Base-by-base conservation (phyloP, 768 basidiomycete species). In the Agaricus subrufescens region DNA sequence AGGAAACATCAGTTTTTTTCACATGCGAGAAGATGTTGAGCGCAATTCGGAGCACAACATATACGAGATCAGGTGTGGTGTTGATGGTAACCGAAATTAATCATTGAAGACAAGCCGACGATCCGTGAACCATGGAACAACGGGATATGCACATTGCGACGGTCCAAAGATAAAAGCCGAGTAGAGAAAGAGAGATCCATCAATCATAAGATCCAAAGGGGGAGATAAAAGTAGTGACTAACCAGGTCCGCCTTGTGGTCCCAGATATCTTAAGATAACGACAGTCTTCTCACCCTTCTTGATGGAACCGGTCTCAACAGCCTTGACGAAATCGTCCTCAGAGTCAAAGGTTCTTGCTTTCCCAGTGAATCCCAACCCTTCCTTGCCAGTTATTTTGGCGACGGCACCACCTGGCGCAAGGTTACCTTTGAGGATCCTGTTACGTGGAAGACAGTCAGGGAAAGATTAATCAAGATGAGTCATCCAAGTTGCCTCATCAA, bases 271-370 rank as follows among this genome's bases (percentile, higher is more conserved):
- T 67, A 99, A 76, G 54, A 99, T 90, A 54, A 89, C 91, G 15
- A 97, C 96, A 1, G 93, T 95, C 81, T 98, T 99, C 74, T 97
- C 94, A 6, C 94, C 94, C 71, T 89, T 86, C 70, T 91, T 91
- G 75, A 98, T 90, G 23, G 85, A 84, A 40, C 90, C 91, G 55
- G 73, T 81, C 70, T 97, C 93, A 42, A 98, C 89, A 10, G 96
- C 97, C 59, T 81, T 79, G 60, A 89, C 81, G 62, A 98, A 94
- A 52, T 82, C 90, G 58, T 87, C 87, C 69, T 99, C 97, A 19
- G 82, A 82, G 68, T 98, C 93, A 68, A 98, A 99, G 2, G 87
- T 82, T 61, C 94, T 86, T 40, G 96, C 96, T 72, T 89, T 94
- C 50, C 97, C 97, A 7, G 84, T 85, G 72, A 97, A 97, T 7